These are phyloP conservation scores for Pseudonitzschia delicatissima DNA, from an alignment of 108 stramenopile genomes.

Conservation along the genomic window DNA sequence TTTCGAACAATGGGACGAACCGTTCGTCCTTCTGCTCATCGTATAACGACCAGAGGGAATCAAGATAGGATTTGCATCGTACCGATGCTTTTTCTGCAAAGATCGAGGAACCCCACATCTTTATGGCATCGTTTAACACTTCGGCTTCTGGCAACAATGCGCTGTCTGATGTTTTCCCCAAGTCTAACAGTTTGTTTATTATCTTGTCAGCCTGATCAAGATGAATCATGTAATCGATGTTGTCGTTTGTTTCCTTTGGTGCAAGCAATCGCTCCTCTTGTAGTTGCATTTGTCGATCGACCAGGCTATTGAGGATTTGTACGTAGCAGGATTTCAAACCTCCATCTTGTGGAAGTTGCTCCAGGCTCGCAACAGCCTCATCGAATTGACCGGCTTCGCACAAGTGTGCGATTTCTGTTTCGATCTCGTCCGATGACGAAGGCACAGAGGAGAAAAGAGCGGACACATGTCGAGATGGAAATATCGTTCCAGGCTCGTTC, in stretches of 20 bases:
- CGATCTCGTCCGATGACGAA: neutral
- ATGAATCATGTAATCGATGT: neutral
- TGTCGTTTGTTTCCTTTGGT: too few species aligned
- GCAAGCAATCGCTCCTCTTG: neutral
- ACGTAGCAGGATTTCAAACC: neutral
- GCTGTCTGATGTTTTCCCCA: neutral
- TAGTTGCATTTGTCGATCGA: neutral
- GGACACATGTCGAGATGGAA: too few species aligned
- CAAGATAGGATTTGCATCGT: constrained; percentile 33
- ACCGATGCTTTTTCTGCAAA: neutral
- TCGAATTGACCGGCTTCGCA: constrained; percentile 2
- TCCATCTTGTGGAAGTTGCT: neutral
- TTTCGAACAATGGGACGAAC: constrained; percentile 19
- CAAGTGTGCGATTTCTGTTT: constrained; percentile 4
- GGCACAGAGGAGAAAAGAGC: too few species aligned
- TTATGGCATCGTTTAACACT: neutral
- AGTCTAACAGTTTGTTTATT: neutral
- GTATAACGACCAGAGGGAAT: constrained; percentile 22
- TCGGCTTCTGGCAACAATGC: constrained; percentile 6
- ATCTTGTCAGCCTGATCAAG: neutral
- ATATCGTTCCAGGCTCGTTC: too few species aligned
- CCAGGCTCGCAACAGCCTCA: neutral
- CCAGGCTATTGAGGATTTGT: neutral
- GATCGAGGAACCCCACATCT: constrained; percentile 9
- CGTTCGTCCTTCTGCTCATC: constrained; percentile 6